Evolutionary conservation across 108 stramenopile genomes (phyloP), one percentile per base, ranked within the genome.

Genomic region (Heterococcus sp.): DNA sequence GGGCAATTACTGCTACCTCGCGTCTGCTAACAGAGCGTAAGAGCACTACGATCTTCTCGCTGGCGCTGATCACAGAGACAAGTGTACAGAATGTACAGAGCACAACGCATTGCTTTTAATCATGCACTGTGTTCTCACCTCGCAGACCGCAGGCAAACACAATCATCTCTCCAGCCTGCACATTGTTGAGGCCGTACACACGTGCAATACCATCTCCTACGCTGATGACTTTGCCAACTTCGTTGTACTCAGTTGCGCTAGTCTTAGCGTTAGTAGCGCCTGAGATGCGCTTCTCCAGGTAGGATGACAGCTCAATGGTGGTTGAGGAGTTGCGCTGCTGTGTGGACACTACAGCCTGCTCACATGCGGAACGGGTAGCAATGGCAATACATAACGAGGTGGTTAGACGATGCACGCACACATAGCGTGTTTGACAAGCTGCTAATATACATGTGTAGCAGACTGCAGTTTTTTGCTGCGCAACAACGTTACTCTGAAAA

Each of bases 201-300:
- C 97, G 97, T 81, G 97, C 97, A 86, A 98, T 98, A 90, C 97
- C 97, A 87, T 98, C 97, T 91, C 97, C 97, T 31, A 98, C 96
- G 37, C 95, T 95, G 82, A 98, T 96, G 82, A 98, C 97, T 74
- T 96, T 90, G 82, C 97, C 97, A 67, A 96, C 94, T 88, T 98
- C 97, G 85, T 84, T 78, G 83, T 83, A 83, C 74, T 83, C 82
- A 26, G 74, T 68, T 37, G 66, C 74, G 73, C 70, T 73, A 69
- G 66, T 39, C 30, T 75, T 67, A 39, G 64, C 64, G 4, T 66
- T 32, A 14, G 91, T 90, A 35, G 88, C 87, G 83, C 89, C 92
- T 38, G 92, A 89, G 91, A 97, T 97, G 88, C 94, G 95, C 84
- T 92, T 89, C 89, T 95, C 94, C 31, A 97, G 92, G 93, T 95